Evolutionary conservation across 2,329 filamentous ascomycete genomes (phyloP), one percentile per base, ranked within the genome.

Genomic region (Calonectria pseudoreteaudii): DNA sequence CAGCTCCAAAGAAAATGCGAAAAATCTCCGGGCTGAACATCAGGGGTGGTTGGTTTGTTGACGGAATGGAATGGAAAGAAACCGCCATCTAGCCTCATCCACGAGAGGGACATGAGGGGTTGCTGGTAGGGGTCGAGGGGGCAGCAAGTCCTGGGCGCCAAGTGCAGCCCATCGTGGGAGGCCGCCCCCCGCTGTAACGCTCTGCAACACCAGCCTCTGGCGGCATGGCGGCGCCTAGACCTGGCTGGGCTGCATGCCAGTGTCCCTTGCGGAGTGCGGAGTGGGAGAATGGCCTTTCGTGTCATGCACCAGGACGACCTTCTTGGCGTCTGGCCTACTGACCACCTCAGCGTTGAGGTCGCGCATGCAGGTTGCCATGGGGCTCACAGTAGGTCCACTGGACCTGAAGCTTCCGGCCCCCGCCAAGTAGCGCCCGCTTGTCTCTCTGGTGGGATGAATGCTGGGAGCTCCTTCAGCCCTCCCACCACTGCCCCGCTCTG

Each of bases 1-100:
- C 70, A 72, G 70, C 23, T 18, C n/a, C n/a, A n/a, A 34, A 28
- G 31, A 44, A 72, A 67, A 64, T 28, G 70, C 64, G 70, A 56
- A 65, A 53, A 72, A 72, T 68, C 36, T 65, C 65, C 47, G 70
- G 53, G 36, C 36, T 41, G 56, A 30, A 53, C 41, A 38, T 68
- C 64, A 49, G 38, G 56, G 56, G 38, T 62, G 53, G 44, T 47
- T 62, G 53, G 53, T 47, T 14, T 36, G 30, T 36, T n/a, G 53
- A 44, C 23, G 38, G 66, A 58, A 68, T 62, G 53, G 41, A 30
- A 34, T 26, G 49, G 34, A 52, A 31, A 18, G 36, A 28, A 16
- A 31, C 28, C 30, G 52, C 30, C 52, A 11, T 56, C 52, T 26
- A 62, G 56, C 56, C 56, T 62, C 34, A 8, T 38, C 23, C 34